Evolutionary conservation across 305 asterid genomes (phyloP), one percentile per base, ranked within the genome.

Genomic region (Rubia tinctorum): DNA sequence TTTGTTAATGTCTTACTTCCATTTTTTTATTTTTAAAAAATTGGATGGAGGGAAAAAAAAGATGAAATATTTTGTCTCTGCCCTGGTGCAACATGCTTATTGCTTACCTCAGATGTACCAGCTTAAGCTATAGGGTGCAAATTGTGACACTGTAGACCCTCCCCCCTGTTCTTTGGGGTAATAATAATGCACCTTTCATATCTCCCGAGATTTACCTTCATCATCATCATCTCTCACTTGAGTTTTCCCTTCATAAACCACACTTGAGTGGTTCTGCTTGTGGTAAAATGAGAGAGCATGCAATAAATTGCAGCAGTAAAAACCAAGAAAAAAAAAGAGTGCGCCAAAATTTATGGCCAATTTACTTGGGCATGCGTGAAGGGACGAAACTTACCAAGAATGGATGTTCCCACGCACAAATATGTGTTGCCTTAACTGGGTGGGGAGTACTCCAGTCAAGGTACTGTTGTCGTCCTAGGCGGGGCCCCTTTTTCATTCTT

Each of bases 131-230:
- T 53, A 40, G 74, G 66, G 66, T 71, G 74, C 62, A 68, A 64
- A 15, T 37, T 37, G 69, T 11, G 14, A 63, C 34, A 68, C 43
- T 76, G n/a, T 27, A 14, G 18, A 2, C 66, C 61, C 25, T 25
- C 18, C 18, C 68, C 39, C 80, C 83, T 75, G 55, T 87, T 87
- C 88, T 86, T 80, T 75, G 59, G 82, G 75, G 83, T 85, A 81
- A 86, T 84, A 81, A 86, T 84, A 86, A 59, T 72, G 44, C 75
- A 82, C 86, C 82, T 65, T 75, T 79, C 88, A 83, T 83, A 90
- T 88, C 92, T 83, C 81, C 45, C 42, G 74, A 88, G 94, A 90
- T 88, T 82, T 80, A 61, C 78, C 76, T 56, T 59, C 81, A 79
- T 80, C 85, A 81, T 83, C 84, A 73, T 27, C 30, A 27, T 27